phyloP scores from a whole-genome alignment of 179 eudicot genomes.

The Pouteria campechiana region DNA sequence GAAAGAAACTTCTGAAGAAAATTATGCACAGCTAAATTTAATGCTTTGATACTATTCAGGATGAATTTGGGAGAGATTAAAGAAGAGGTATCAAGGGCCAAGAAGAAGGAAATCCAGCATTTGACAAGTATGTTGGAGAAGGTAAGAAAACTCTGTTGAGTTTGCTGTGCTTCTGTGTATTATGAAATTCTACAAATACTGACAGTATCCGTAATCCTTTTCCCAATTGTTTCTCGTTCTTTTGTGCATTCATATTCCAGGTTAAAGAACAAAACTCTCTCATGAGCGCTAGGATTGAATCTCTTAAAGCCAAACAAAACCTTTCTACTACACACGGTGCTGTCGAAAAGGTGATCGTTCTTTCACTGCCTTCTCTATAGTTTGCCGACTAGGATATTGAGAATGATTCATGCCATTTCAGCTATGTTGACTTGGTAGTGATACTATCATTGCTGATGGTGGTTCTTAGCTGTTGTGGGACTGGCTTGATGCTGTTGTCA shows the following conservation, averaged over 20 bases:
- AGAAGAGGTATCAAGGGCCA: constrained; percentile 19
- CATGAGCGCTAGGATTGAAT: constrained; percentile 33
- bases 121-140: constrained; percentile 28
- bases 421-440: too few relatives aligned
- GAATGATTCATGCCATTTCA: too few relatives aligned
- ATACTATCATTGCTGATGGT: too few relatives aligned
- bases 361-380: too few relatives aligned
- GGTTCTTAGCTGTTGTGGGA: too few relatives aligned
- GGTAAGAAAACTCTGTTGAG: constrained; percentile 19
- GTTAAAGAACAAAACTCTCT: constrained; percentile 32
- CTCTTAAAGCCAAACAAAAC: too few relatives aligned
- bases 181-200: background rate
- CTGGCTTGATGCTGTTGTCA: too few relatives aligned
- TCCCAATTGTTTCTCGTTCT: background rate
- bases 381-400: too few relatives aligned
- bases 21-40: background rate
- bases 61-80: constrained; percentile 33
- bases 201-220: background rate
- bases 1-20: background rate
- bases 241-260: constrained; percentile 7
- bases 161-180: background rate
- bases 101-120: constrained; percentile 40
- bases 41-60: constrained; percentile 22
- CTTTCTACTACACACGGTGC: too few relatives aligned
- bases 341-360: too few relatives aligned